Conservation (phyloP, 352 stramenopile species). For the Pythium aphanidermatum region DNA sequence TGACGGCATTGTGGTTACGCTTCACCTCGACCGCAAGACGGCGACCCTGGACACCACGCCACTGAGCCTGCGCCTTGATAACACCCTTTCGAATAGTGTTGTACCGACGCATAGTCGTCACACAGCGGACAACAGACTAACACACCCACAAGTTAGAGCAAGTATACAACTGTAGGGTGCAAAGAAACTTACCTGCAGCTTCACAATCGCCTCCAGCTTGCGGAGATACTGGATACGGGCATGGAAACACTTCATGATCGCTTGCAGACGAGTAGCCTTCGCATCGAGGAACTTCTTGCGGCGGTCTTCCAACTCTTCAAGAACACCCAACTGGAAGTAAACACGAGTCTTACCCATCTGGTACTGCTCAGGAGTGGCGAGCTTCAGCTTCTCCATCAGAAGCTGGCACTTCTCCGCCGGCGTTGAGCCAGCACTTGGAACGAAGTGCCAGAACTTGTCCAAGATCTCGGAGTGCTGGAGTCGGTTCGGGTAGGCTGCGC, state of each 20-base stretch:
- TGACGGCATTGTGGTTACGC: slow-evolving; percentile 75
- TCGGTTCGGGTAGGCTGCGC: slow-evolving; percentile 98
- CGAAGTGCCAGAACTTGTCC: slow-evolving; percentile 82
- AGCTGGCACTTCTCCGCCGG: slow-evolving; percentile 63
- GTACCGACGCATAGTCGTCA: slow-evolving; percentile 80
- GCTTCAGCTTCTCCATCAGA: slow-evolving; percentile 76
- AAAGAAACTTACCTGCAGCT: slow-evolving; percentile 43
- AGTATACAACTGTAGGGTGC: not conserved
- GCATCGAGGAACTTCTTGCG: slow-evolving; percentile 82
- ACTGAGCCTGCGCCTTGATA: slow-evolving; percentile 53
- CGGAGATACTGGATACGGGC: slow-evolving; percentile 73
- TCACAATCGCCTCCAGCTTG: slow-evolving; percentile 72
- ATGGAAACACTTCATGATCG: slow-evolving; percentile 72
- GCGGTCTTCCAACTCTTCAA: slow-evolving; percentile 81
- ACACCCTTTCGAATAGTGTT: slow-evolving; percentile 74
- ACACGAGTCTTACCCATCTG: slow-evolving; percentile 85
- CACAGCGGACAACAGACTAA: slow-evolving; percentile 71
- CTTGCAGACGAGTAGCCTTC: slow-evolving; percentile 72
- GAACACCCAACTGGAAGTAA: slow-evolving; percentile 82
- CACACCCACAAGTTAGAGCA: slow-evolving; percentile 1
- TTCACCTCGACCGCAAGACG: slow-evolving; percentile 66
- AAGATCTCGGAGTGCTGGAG: slow-evolving; percentile 86
- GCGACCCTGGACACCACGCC: slow-evolving; percentile 63
- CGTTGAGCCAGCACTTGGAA: slow-evolving; percentile 48
- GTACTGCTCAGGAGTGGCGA: slow-evolving; percentile 66